Conservation (phyloP, 1,139 yeast genomes). For the Scheffersomyces stambukii region DNA sequence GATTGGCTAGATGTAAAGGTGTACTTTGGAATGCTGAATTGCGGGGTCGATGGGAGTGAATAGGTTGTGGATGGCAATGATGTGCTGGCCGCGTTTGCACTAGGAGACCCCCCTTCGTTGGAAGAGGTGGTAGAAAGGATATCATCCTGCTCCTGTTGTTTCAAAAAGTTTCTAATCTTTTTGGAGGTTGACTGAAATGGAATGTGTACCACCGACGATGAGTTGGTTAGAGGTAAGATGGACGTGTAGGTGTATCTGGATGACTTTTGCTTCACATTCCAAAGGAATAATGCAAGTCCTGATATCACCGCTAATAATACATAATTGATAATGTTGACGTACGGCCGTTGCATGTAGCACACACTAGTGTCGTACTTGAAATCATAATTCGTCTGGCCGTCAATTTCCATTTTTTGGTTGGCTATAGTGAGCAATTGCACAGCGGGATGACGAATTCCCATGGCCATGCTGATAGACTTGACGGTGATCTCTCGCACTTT, state of each 20-base stretch:
- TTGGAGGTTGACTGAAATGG: conserved; percentile 14
- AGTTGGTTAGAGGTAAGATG: conserved; percentile 12
- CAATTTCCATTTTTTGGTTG: conserved; percentile 13
- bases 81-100: no score
- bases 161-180: conserved; percentile 20
- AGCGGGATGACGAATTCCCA: conserved; percentile 54
- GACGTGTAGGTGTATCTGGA: conserved; percentile 11
- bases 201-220: conserved; percentile 5
- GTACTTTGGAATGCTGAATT: conserved; percentile 13
- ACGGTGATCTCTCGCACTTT: conserved; percentile 52
- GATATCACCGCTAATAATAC: conserved; percentile 33
- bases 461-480: conserved; percentile 57
- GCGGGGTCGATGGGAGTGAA: conserved; percentile 7
- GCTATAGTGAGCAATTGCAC: conserved; percentile 44
- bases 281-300: conserved; percentile 24
- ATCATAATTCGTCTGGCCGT: conserved; percentile 3
- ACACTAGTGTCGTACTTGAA: conserved; percentile 35
- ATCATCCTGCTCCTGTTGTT: conserved; percentile 17
- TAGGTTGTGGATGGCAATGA: no score
- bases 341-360: conserved; percentile 50
- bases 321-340: conserved; percentile 38
- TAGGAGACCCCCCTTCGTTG: neutral
- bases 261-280: conserved; percentile 16
- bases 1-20: conserved; percentile 8
- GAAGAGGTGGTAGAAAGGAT: neutral